These are phyloP conservation scores for Geotrichum citri-aurantii DNA, from an alignment of 1,139 yeast genomes.

Conservation along the genomic window DNA sequence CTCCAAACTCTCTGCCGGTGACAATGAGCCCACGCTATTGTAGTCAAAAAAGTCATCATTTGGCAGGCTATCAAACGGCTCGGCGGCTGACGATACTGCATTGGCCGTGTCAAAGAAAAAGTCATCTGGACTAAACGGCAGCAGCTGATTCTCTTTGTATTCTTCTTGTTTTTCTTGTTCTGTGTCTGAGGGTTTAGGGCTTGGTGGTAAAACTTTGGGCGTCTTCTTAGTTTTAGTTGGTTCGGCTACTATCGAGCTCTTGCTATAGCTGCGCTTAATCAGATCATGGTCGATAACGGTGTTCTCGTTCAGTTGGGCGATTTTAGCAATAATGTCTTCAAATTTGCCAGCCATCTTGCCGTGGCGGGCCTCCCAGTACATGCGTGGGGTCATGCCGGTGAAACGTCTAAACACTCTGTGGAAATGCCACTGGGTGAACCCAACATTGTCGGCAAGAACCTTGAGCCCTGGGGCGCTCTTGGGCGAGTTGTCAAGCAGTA, in stretches of 20 bases:
- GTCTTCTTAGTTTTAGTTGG: not conserved
- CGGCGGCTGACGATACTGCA: too few relatives aligned
- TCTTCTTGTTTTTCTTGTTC: not conserved
- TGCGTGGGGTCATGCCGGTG: too few relatives aligned
- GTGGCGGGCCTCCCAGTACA: too few relatives aligned
- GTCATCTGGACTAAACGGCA: too few relatives aligned
- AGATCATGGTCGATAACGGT: not conserved
- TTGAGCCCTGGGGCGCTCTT: constrained; percentile 17
- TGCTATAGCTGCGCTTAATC: not conserved
- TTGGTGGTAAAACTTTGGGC: not conserved
- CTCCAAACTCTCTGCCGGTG: too few relatives aligned
- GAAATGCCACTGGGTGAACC: too few relatives aligned
- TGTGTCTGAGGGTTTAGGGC: not conserved
- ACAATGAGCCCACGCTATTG: too few relatives aligned
- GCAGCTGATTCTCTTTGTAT: too few relatives aligned
- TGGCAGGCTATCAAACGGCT: too few relatives aligned
- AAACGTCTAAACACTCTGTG: too few relatives aligned
- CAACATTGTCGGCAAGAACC: constrained; percentile 22
- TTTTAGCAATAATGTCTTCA: not conserved
- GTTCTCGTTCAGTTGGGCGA: not conserved
- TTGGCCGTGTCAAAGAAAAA: too few relatives aligned
- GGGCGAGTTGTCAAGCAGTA: constrained; percentile 14
- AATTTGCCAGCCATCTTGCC: constrained; percentile 27
- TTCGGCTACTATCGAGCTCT: not conserved
- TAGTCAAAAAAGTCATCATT: too few relatives aligned